Conservation (phyloP, 129 eudicot species). For the Centella asiatica region DNA sequence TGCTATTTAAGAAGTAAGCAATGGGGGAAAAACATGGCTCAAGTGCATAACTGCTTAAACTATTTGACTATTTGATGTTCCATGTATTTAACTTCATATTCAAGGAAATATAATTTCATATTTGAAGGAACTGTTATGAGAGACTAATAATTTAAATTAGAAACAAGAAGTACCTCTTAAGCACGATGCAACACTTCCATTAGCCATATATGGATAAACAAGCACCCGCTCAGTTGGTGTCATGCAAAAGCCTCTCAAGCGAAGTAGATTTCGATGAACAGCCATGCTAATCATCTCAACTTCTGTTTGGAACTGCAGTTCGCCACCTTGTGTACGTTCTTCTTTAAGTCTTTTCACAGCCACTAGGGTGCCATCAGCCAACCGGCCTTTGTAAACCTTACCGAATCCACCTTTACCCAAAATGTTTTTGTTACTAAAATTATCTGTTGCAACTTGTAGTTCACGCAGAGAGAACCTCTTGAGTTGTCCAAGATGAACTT, state of each 20-base stretch:
- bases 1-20: background rate
- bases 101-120: background rate
- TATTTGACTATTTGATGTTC: too few species aligned
- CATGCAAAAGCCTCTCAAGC: slow-evolving; percentile 85
- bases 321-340: slow-evolving; percentile 93
- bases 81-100: background rate
- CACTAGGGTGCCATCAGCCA: slow-evolving; percentile 73
- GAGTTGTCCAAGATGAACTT: slow-evolving; percentile 83
- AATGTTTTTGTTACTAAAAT: slow-evolving; percentile 80
- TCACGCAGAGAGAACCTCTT: slow-evolving; percentile 77
- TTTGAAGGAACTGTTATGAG: background rate
- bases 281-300: slow-evolving; percentile 99
- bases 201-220: slow-evolving; percentile 90
- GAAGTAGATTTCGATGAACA: slow-evolving; percentile 78
- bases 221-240: slow-evolving; percentile 88
- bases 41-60: too few species aligned
- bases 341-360: slow-evolving; percentile 85
- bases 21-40: background rate
- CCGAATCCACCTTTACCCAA: slow-evolving; percentile 93
- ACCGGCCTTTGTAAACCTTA: slow-evolving; percentile 81
- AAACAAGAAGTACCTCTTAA: slow-evolving; percentile 47
- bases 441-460: slow-evolving; percentile 85
- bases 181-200: slow-evolving; percentile 91
- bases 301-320: slow-evolving; percentile 85
- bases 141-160: background rate